A percentile compares a stretch with the other conserved stretches of the same genome.
These are phyloP conservation scores for Didymella segeticola DNA, from an alignment of 2,329 filamentous ascomycete species.

Conservation along the genomic window DNA sequence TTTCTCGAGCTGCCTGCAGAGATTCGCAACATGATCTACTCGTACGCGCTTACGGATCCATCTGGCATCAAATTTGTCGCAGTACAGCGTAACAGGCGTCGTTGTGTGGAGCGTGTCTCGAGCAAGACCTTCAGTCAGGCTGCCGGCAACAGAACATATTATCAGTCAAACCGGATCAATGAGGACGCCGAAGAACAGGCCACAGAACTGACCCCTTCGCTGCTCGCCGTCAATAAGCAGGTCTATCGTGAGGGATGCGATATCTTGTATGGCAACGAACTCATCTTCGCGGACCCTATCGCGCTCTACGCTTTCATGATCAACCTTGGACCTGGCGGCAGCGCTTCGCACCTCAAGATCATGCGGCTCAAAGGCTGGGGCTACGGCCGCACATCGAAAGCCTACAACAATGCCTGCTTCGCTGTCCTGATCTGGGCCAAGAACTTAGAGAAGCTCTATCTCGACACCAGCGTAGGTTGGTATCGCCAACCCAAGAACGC, in stretches of 20 bases:
- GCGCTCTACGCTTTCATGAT: constrained; percentile 44
- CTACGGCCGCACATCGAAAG: constrained; percentile 31
- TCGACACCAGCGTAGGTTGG: constrained; percentile 25
- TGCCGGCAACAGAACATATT: neutral
- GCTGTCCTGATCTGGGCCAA: constrained; percentile 36
- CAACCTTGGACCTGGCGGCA: constrained; percentile 32
- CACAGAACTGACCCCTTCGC: constrained; percentile 26
- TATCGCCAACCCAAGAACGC: constrained; percentile 6
- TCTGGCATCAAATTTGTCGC: constrained; percentile 35
- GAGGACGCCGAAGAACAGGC: constrained; percentile 12
- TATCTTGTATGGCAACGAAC: constrained; percentile 41
- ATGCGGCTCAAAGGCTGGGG: constrained; percentile 37
- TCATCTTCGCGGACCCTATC: constrained; percentile 35
- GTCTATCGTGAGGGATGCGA: constrained; percentile 34
- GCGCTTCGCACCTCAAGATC: constrained; percentile 30
- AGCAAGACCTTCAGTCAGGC: neutral
- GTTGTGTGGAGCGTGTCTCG: constrained; percentile 33
- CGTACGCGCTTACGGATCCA: constrained; percentile 34
- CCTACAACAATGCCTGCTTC: constrained; percentile 45
- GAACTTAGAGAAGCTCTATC: constrained; percentile 35
- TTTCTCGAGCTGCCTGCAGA: constrained; percentile 46
- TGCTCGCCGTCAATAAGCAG: constrained; percentile 41
- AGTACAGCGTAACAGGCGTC: constrained; percentile 36
- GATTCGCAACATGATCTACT: constrained; percentile 45
- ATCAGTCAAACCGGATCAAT: constrained; percentile 14